A percentile compares a stretch with the other conserved stretches of the same genome.
phyloP scores from a whole-genome alignment of 805 yeast species.

The Starmera quercuum region DNA sequence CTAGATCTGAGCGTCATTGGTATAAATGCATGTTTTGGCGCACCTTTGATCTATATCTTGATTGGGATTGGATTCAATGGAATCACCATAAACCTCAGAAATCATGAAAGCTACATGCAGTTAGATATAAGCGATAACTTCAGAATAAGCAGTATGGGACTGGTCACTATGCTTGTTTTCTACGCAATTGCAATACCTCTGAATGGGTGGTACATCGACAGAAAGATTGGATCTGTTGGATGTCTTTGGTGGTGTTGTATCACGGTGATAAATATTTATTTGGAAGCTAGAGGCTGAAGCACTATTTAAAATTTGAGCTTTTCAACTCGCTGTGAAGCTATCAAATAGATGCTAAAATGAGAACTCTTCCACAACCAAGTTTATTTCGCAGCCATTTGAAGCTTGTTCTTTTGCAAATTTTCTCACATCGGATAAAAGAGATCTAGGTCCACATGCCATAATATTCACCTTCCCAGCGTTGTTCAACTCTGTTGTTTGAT shows the following conservation, averaged over 20 bases:
- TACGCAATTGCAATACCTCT: slow-evolving; percentile 16
- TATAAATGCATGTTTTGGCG: slow-evolving; percentile 91
- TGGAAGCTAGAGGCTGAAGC: slow-evolving; percentile 9
- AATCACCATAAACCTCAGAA: slow-evolving; percentile 29
- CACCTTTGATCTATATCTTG: slow-evolving; percentile 73
- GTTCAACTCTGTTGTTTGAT: slow-evolving; percentile 3
- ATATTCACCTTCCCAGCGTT: slow-evolving; percentile 6
- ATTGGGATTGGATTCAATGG: slow-evolving; percentile 81
- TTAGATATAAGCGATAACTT: slow-evolving; percentile 16
- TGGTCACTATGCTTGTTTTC: slow-evolving; percentile 13
- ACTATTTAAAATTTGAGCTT: no score
- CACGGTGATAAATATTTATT: slow-evolving; percentile 13
- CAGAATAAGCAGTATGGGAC: slow-evolving; percentile 14
- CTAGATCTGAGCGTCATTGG: slow-evolving; percentile 88
- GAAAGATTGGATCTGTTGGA: slow-evolving; percentile 16
- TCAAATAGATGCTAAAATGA: slow-evolving; percentile 6
- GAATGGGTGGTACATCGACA: slow-evolving; percentile 17
- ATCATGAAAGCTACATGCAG: slow-evolving; percentile 3
- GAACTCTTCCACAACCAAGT: neutral
- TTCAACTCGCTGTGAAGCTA: no score
- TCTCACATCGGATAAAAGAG: slow-evolving; percentile 15
- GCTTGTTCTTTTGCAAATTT: slow-evolving; percentile 8
- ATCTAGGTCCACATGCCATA: slow-evolving; percentile 19
- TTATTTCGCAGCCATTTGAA: neutral
- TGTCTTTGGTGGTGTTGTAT: slow-evolving; percentile 20